These are phyloP conservation scores for Nakataea oryzae DNA, from an alignment of 2,329 filamentous ascomycete genomes.

Conservation along the genomic window DNA sequence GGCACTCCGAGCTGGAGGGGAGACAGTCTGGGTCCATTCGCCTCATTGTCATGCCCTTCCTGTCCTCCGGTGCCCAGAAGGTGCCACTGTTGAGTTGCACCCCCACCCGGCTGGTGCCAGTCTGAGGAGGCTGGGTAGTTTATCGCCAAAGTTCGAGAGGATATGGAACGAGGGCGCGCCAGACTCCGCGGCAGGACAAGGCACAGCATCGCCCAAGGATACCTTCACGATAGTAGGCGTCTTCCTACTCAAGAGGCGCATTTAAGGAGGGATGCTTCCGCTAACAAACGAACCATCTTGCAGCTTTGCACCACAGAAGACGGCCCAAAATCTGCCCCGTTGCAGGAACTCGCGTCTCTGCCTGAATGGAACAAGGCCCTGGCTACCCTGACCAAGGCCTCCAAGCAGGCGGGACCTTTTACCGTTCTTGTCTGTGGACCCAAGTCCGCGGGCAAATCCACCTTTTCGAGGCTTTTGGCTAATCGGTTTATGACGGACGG, in stretches of 20 bases:
- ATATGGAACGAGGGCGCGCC: conserved; percentile 49
- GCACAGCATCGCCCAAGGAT: neutral
- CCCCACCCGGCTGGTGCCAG: conserved; percentile 36
- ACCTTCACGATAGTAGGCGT: conserved; percentile 6
- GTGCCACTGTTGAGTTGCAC: conserved; percentile 43
- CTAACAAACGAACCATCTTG: neutral
- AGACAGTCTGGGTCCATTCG: conserved; percentile 47
- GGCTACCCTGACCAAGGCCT: conserved; percentile 28
- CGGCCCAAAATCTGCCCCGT: conserved; percentile 32
- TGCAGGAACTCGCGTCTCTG: conserved; percentile 46
- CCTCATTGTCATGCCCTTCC: conserved; percentile 61
- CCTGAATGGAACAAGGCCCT: conserved; percentile 52
- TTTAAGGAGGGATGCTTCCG: neutral
- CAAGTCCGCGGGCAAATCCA: conserved; percentile 68
- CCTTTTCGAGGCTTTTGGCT: conserved; percentile 54
- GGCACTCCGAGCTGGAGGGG: conserved; percentile 34
- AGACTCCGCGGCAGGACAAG: neutral
- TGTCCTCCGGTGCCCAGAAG: conserved; percentile 44
- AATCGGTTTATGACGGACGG: conserved; percentile 54
- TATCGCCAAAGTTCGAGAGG: conserved; percentile 57
- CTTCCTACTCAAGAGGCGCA: too few relatives aligned
- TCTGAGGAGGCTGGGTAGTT: conserved; percentile 40
- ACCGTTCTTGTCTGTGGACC: conserved; percentile 55
- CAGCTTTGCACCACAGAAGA: conserved; percentile 46
- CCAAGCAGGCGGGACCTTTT: conserved; percentile 21